phyloP scores from a whole-genome alignment of 2,329 filamentous ascomycete genomes.

The Penicillium sumatraense region DNA sequence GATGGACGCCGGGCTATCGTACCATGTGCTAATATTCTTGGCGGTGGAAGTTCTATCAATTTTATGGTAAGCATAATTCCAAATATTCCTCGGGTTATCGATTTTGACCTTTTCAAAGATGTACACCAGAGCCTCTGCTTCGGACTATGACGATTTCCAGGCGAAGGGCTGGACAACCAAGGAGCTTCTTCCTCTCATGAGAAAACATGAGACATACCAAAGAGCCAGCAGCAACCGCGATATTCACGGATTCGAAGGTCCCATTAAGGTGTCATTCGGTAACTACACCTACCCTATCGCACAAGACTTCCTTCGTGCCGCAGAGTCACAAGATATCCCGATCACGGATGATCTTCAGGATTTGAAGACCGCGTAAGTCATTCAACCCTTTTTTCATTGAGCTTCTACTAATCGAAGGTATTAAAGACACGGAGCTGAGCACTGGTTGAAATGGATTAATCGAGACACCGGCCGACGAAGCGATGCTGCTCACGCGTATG shows the following conservation, averaged over 20 bases:
- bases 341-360: conserved; percentile 78
- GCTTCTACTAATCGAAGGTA: background rate
- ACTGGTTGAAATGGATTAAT: conserved; percentile 88
- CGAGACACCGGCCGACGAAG: conserved; percentile 67
- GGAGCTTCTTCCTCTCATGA: conserved; percentile 76
- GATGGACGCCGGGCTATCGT: conserved; percentile 73
- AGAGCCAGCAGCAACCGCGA: conserved; percentile 64
- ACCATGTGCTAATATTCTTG: conserved; percentile 74
- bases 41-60: conserved; percentile 75
- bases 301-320: conserved; percentile 76
- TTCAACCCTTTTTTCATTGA: background rate
- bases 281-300: conserved; percentile 83
- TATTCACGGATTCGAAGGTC: conserved; percentile 76
- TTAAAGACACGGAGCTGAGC: conserved; percentile 68
- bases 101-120: conserved; percentile 53
- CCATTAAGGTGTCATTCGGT: conserved; percentile 81
- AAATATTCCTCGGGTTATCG: no score
- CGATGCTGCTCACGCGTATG: conserved; percentile 77
- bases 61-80: conserved; percentile 77
- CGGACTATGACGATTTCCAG: conserved; percentile 79
- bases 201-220: conserved; percentile 80
- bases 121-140: conserved; percentile 73
- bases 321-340: conserved; percentile 75
- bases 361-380: conserved; percentile 50
- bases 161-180: conserved; percentile 79